Base-by-base conservation (phyloP, 768 basidiomycete genomes). In the Hebeloma cylindrosporum region DNA sequence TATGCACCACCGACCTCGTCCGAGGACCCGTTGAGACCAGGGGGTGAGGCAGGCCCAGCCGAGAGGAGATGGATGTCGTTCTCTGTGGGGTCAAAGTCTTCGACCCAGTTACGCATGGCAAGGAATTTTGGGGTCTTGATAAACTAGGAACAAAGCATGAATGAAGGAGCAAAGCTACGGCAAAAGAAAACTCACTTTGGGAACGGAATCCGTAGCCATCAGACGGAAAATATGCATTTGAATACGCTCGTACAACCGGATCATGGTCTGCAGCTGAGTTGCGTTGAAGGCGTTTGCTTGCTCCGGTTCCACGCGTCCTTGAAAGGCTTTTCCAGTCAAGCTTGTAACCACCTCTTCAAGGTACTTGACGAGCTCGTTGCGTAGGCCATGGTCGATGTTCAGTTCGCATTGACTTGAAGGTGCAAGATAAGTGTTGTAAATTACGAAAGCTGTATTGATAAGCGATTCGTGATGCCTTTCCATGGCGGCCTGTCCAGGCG, bases 171-270 rank as follows among this genome's bases (percentile, higher is more conserved):
- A 13, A 28, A 18, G 31, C 22, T 18, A 42, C 27, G 29, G 34
- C 13, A 27, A 40, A 14, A 57, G 9, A 33, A 41, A 42, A 57
- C 73, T 21, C 57, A 89, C 90, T 78, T 95, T 95, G 10, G 96
- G 96, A n/a, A 99, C 87, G 5, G 95, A 97, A 65, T 99, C 96
- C 44, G 94, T 95, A 13, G 96, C 93, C 90, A 99, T 95, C 57
- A 99, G 63, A 35, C 95, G 81, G 75, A 98, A 98, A 52, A 98
- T 93, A 59, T 98, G 94, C 16, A 78, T 86, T 68, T 98, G 96
- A 43, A 99, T 99, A 45, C 94, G 83, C 65, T 94, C 94, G 64
- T 98, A 99, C 55, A 97, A 67, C 54, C 80, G 74, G 55, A 99
- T 90, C 78, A 98, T 87, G 32, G 81, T 88, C 69, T 95, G 93